Base-by-base conservation (phyloP, 257 asterid genomes). In the Plantago elongata region DNA sequence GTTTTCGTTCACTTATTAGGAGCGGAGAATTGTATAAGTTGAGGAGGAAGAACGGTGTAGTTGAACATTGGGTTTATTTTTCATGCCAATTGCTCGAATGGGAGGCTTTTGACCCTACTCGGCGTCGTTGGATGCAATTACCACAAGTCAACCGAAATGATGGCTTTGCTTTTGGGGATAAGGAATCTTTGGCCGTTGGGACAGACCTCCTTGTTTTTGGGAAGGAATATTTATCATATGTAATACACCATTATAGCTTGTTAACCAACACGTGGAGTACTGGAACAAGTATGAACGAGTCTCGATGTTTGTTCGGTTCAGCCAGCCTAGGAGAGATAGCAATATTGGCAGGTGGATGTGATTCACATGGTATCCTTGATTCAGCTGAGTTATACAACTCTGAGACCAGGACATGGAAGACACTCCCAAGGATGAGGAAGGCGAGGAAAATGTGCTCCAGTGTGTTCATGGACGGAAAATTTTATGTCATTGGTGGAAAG, bases 51-150 rank as follows among this genome's bases (percentile, higher is more conserved):
- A 59, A 58, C 11, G 84, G 83, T 11, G 75, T 93, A 5, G 72
- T 93, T 11, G 99, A 93, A 80, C 95, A 89, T 73, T 93, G 99
- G 99, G 94, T 93, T 63, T 93, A 89, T 62, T 87, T 93, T 65
- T 89, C 99, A 0, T 83, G 99, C 87, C 94, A 85, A 68, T 71
- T 83, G 65, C 94, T 80, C n/a, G 97, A 87, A 63, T 93, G 99
- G 99, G 97, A 85, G 18, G 97, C 95, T 1, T 93, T 93, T 57
- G 99, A 93, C 75, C 99, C 99, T 13, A 70, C 11, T 49, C 74
- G 95, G 42, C 87, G 84, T 58, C 92, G 78, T 67, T 93, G 99
- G 99, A 89, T 93, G 96, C 88, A 75, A 45, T 57, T 93, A 29
- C 99, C 99, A 4, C 69, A 70, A 12, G 87, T 89, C 95, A 69